These are phyloP conservation scores for Yamadazyma membranifaciens DNA, from an alignment of 1,139 yeast species.

Conservation along the genomic window DNA sequence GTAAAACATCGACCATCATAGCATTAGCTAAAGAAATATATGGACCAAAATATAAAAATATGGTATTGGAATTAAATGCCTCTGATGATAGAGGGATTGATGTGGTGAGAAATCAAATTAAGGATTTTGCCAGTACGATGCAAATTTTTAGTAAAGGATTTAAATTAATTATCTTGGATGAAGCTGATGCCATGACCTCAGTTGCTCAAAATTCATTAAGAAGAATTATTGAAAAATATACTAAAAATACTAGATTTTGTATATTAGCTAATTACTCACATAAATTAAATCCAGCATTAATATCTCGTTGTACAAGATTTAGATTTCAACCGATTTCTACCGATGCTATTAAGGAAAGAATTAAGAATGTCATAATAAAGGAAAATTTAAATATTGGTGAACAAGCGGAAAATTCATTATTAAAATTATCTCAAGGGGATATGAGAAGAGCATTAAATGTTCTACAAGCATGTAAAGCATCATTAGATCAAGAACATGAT, in stretches of 20 bases:
- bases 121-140: slow-evolving; percentile 83
- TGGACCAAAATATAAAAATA: slow-evolving; percentile 77
- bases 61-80: slow-evolving; percentile 90
- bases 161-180: slow-evolving; percentile 89
- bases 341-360: slow-evolving; percentile 64
- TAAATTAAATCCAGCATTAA: slow-evolving; percentile 89
- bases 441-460: slow-evolving; percentile 96
- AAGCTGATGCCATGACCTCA: slow-evolving; percentile 98
- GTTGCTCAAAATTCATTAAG: slow-evolving; percentile 93
- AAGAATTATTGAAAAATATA: slow-evolving; percentile 88
- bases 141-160: slow-evolving; percentile 83
- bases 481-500: slow-evolving; percentile 51
- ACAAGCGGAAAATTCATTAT: slow-evolving; percentile 64
- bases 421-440: slow-evolving; percentile 80
- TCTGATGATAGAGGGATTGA: slow-evolving; percentile 87
- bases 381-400: slow-evolving; percentile 61
- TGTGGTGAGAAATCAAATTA: slow-evolving; percentile 81
- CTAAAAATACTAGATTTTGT: slow-evolving; percentile 93
- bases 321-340: slow-evolving; percentile 80
- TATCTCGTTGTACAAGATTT: slow-evolving; percentile 93
- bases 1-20: slow-evolving; percentile 90
- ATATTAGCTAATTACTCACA: slow-evolving; percentile 95
- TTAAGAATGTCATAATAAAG: slow-evolving; percentile 62
- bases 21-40: slow-evolving; percentile 92
- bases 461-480: slow-evolving; percentile 89